phyloP scores from a whole-genome alignment of 2,329 filamentous ascomycete species.

The Xylaria sp. region DNA sequence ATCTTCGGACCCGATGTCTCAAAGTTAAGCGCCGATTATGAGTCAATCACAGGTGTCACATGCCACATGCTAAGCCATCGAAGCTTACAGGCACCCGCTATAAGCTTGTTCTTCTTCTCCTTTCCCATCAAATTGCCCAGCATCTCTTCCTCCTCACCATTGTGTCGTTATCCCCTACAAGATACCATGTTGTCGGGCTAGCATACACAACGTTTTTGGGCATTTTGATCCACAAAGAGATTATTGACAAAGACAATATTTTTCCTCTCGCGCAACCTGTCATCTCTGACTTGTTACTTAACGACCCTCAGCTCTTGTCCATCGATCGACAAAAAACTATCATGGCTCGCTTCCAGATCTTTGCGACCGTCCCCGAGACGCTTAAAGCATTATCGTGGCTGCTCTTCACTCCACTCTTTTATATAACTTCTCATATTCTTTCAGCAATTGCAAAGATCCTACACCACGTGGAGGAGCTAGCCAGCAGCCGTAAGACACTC shows the following conservation, averaged over 20 bases:
- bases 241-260: not conserved
- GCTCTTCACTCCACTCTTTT: not conserved
- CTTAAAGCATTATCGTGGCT: not conserved
- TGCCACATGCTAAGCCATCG: too few relatives aligned
- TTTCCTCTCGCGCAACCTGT: not conserved
- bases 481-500: not conserved
- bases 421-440: not conserved
- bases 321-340: too few relatives aligned
- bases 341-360: not conserved
- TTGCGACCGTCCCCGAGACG: not conserved
- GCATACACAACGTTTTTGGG: not conserved
- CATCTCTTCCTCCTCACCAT: not conserved
- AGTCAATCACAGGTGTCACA: too few relatives aligned
- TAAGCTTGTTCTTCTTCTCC: too few relatives aligned
- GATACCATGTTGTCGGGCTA: not conserved
- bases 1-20: too few relatives aligned
- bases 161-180: not conserved
- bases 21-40: too few relatives aligned
- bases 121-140: not conserved
- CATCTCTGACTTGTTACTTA: not conserved
- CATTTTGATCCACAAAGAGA: not conserved
- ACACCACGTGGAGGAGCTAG: too few relatives aligned
- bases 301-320: not conserved
- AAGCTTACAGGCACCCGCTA: too few relatives aligned
- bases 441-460: too few relatives aligned